These are phyloP conservation scores for Nephelium lappaceum DNA, from an alignment of 345 rosid species.

Conservation along the genomic window DNA sequence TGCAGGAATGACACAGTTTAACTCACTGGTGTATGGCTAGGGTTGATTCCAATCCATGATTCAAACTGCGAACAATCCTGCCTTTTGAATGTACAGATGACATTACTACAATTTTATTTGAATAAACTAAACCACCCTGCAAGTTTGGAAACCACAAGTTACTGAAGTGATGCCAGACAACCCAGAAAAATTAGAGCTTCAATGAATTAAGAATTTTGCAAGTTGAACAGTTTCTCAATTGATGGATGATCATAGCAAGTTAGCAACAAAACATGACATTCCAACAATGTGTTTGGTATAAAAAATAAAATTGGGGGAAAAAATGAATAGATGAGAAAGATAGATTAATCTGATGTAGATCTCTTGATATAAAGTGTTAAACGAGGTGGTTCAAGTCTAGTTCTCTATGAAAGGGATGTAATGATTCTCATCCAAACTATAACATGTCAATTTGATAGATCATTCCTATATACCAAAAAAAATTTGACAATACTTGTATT, in stretches of 20 bases:
- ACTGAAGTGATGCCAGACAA: slow-evolving; percentile 2
- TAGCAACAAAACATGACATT: background rate
- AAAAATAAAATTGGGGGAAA: background rate
- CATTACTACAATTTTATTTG: slow-evolving; percentile 68
- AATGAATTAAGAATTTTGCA: slow-evolving; percentile 2
- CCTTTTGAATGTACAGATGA: slow-evolving; percentile 56
- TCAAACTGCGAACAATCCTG: slow-evolving; percentile 41
- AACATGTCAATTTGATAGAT: background rate
- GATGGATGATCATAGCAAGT: background rate
- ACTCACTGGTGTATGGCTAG: slow-evolving; percentile 63
- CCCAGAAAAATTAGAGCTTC: background rate
- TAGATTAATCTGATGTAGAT: background rate
- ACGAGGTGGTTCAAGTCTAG: background rate
- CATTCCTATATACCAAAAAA: background rate
- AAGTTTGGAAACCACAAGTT: slow-evolving; percentile 19
- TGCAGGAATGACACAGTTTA: slow-evolving; percentile 16
- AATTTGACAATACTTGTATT: background rate
- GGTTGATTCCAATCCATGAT: slow-evolving; percentile 64
- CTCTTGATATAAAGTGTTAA: background rate
- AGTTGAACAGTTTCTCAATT: background rate
- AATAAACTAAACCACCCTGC: slow-evolving; percentile 87
- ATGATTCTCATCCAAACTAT: background rate
- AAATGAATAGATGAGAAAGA: background rate
- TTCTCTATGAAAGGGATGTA: background rate
- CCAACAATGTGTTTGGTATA: background rate